Evolutionary conservation across 257 asterid genomes (phyloP).

Genomic region (Solanum rostratum): DNA sequence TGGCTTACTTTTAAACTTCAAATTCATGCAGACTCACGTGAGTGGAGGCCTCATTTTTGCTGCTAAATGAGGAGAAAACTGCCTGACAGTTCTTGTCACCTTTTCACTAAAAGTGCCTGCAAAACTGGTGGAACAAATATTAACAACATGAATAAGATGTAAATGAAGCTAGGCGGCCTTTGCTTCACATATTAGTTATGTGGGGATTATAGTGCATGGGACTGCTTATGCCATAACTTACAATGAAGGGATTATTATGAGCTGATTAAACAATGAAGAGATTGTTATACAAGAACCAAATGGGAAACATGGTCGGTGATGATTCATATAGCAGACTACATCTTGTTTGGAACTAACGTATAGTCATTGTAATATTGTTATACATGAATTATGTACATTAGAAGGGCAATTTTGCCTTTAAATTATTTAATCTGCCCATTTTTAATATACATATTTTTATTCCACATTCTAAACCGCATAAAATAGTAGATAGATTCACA

Average conservation of each 20-base stretch:
- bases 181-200: neutral
- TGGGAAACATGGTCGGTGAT: neutral
- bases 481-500: neutral
- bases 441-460: neutral
- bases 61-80: constrained; percentile 92
- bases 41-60: constrained; percentile 98
- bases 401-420: neutral
- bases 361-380: neutral
- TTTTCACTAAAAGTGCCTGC: constrained; percentile 94
- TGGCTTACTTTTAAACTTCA: neutral
- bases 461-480: neutral
- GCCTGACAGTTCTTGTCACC: constrained; percentile 78
- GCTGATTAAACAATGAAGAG: neutral
- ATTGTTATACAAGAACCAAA: neutral
- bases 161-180: neutral
- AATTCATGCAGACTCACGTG: constrained; percentile 38
- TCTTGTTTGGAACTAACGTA: neutral
- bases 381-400: neutral
- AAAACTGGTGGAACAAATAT: constrained; percentile 47
- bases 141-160: constrained; percentile 9
- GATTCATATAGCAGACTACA: neutral
- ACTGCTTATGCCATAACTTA: neutral
- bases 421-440: neutral
- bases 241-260: neutral
- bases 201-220: neutral